Conservation (phyloP, 345 rosid genomes). For the Kernera saxatilis region DNA sequence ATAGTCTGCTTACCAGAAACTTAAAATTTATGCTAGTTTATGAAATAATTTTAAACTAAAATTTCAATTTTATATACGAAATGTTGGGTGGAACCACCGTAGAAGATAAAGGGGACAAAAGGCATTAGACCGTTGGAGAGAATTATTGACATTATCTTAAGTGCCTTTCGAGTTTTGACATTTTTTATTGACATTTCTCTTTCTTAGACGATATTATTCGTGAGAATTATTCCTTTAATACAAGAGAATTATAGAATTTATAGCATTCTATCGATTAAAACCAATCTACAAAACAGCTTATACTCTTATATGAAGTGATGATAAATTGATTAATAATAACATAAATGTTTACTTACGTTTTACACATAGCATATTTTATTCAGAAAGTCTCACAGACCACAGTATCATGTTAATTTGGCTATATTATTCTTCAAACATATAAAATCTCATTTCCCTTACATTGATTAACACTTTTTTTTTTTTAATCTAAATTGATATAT, state of each 20-base stretch:
- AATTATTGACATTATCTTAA: constrained; percentile 17
- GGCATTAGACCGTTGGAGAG: constrained; percentile 23
- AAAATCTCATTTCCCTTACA: neutral
- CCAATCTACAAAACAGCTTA: neutral
- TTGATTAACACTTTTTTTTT: neutral
- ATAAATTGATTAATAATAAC: neutral
- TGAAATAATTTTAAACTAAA: neutral
- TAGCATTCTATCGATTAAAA: neutral
- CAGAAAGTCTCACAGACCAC: too few relatives aligned
- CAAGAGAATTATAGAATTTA: too few relatives aligned
- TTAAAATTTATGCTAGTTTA: neutral
- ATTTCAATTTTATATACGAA: neutral
- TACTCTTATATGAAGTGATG: too few relatives aligned
- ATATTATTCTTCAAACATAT: neutral
- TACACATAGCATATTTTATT: too few relatives aligned
- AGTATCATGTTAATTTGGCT: too few relatives aligned
- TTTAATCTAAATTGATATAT: neutral
- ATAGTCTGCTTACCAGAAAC: neutral
- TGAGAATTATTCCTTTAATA: neutral
- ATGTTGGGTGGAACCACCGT: constrained; percentile 22
- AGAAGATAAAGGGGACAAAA: constrained; percentile 25
- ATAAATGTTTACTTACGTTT: too few relatives aligned
- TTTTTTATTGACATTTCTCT: too few relatives aligned
- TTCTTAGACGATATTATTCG: neutral
- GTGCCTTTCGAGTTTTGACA: neutral